phyloP scores from a whole-genome alignment of 352 stramenopile genomes.

The Phytopythium chamaehyphon region DNA sequence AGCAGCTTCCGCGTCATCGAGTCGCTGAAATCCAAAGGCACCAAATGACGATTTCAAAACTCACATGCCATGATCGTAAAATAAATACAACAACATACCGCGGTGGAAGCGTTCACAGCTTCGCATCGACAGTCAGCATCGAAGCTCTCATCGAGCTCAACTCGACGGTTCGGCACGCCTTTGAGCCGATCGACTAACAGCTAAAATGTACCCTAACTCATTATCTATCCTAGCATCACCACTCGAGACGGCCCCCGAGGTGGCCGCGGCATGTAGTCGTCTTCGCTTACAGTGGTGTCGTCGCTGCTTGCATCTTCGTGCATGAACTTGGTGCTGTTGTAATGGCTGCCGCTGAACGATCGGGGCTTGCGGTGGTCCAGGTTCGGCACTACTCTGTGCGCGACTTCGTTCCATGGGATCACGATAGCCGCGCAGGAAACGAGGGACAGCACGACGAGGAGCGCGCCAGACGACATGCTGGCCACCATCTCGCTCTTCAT shows the following conservation, averaged over 20 bases:
- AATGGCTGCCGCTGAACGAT: background rate
- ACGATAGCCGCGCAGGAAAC: slow-evolving; percentile 36
- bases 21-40: slow-evolving; percentile 1
- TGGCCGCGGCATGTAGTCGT: slow-evolving; percentile 1
- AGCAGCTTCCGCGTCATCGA: slow-evolving; percentile 1
- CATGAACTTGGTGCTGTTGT: slow-evolving; percentile 1
- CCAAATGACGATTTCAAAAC: too few species aligned
- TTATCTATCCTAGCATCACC: too few species aligned
- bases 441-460: slow-evolving; percentile 31
- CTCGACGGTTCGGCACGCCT: too few species aligned
- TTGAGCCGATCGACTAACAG: too few species aligned
- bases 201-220: too few species aligned
- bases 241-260: background rate
- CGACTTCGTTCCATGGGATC: slow-evolving; percentile 40
- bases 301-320: slow-evolving; percentile 6
- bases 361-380: slow-evolving; percentile 7
- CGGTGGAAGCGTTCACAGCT: too few species aligned
- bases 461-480: slow-evolving; percentile 18
- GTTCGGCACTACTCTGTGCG: slow-evolving; percentile 4
- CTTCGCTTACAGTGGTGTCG: slow-evolving; percentile 7
- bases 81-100: background rate
- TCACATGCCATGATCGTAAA: too few species aligned
- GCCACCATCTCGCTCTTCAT: slow-evolving; percentile 16
- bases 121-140: too few species aligned
- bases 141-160: too few species aligned